A percentile compares a stretch with the other conserved stretches of the same genome.
Conservation (phyloP, 257 asterid species). For the Salvia hispanica region DNA sequence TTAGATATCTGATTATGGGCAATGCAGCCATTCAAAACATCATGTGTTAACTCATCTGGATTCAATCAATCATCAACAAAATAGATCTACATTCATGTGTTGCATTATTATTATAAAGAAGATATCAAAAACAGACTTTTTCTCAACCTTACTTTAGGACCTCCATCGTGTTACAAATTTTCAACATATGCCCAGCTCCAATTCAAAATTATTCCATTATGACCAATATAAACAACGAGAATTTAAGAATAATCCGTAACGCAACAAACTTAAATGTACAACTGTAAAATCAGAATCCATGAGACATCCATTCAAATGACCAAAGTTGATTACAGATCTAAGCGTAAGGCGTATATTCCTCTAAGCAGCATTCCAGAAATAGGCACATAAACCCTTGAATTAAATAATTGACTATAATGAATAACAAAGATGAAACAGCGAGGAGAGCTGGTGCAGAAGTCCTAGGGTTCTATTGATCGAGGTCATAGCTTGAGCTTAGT, state of each 20-base stretch:
- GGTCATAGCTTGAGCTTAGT: constrained; percentile 57
- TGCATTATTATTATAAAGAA: neutral
- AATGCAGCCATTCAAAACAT: constrained; percentile 64
- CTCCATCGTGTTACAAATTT: constrained; percentile 64
- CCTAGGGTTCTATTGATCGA: constrained; percentile 77
- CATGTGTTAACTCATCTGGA: constrained; percentile 77
- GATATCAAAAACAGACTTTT: constrained; percentile 2
- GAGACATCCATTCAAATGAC: neutral
- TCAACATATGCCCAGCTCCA: constrained; percentile 79
- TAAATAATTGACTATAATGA: neutral
- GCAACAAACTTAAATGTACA: neutral
- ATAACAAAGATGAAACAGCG: constrained; percentile 66
- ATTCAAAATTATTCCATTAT: constrained; percentile 65
- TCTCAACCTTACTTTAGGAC: constrained; percentile 61
- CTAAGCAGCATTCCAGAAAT: neutral
- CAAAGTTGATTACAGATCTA: neutral
- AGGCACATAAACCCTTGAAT: neutral
- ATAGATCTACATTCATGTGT: constrained; percentile 33
- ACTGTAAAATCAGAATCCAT: neutral
- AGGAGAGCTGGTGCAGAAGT: constrained; percentile 62
- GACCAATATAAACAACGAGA: constrained; percentile 11
- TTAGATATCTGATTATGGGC: constrained; percentile 83
- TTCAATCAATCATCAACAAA: constrained; percentile 92
- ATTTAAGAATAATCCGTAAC: neutral
- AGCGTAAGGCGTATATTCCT: neutral